These are phyloP conservation scores for Stemphylium beticola DNA, from an alignment of 2,329 filamentous ascomycete genomes.

Conservation along the genomic window DNA sequence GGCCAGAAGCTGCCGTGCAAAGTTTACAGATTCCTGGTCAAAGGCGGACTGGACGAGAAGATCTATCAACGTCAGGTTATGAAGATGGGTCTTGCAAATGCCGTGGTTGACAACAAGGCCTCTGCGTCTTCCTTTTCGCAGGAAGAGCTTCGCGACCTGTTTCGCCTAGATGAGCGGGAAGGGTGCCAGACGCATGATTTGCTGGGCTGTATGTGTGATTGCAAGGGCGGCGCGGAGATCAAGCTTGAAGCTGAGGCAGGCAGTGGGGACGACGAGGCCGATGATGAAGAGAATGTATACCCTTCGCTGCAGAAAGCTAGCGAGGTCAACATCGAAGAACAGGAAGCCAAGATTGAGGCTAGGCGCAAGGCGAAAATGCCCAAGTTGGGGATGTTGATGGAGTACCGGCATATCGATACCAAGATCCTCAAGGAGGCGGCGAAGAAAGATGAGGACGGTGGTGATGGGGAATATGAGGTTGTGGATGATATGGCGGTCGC, in stretches of 20 bases:
- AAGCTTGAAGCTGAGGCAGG: constrained; percentile 23
- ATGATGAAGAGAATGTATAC: constrained; percentile 28
- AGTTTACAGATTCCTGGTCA: constrained; percentile 72
- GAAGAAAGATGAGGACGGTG: neutral
- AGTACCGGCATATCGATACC: constrained; percentile 60
- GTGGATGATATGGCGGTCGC: constrained; percentile 42
- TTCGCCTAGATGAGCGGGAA: constrained; percentile 66
- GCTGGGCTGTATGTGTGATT: constrained; percentile 67
- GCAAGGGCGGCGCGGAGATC: constrained; percentile 52
- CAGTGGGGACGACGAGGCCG: constrained; percentile 30
- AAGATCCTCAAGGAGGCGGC: constrained; percentile 27
- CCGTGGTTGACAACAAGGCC: constrained; percentile 71
- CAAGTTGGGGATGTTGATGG: constrained; percentile 60
- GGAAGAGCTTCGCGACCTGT: constrained; percentile 71
- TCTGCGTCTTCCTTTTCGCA: constrained; percentile 66
- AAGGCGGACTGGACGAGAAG: constrained; percentile 74
- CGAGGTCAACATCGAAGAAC: constrained; percentile 54
- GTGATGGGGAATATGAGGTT: constrained; percentile 13
- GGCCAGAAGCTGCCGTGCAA: constrained; percentile 71
- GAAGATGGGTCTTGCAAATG: constrained; percentile 73
- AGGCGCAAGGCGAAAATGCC: constrained; percentile 44
- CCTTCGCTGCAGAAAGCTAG: constrained; percentile 47
- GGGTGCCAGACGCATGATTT: constrained; percentile 72
- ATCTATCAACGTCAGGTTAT: constrained; percentile 76
- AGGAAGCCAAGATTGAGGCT: constrained; percentile 52